A percentile compares a stretch with the other conserved stretches of the same genome.
phyloP scores from a whole-genome alignment of 2,329 filamentous ascomycete genomes.

The Claviceps arundinis region DNA sequence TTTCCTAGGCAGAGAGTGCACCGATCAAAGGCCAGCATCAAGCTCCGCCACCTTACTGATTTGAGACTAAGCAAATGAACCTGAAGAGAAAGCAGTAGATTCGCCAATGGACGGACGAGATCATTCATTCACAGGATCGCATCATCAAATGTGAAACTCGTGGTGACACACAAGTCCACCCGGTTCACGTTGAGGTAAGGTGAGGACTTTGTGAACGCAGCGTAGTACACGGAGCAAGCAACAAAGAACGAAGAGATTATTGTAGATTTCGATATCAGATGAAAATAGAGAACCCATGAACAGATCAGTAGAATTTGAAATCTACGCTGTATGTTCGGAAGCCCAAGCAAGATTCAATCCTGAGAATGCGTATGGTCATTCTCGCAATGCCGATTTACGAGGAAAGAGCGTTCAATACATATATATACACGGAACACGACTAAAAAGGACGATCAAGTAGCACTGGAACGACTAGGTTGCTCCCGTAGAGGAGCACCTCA shows the following conservation, averaged over 20 bases:
- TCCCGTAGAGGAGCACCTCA: slow-evolving; percentile 7
- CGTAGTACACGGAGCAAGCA: background rate
- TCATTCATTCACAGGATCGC: background rate
- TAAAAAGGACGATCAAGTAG: background rate
- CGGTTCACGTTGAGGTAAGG: background rate
- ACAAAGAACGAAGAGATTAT: background rate
- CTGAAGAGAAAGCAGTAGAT: background rate
- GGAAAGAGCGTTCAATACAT: slow-evolving; percentile 3
- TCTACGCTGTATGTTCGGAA: background rate
- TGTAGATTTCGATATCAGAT: background rate
- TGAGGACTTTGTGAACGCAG: background rate
- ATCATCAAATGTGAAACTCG: background rate
- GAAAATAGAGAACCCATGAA: background rate
- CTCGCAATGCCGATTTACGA: background rate
- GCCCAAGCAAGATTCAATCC: background rate
- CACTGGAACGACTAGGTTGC: slow-evolving; percentile 5
- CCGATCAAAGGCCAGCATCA: background rate
- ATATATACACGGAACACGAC: slow-evolving; percentile 3
- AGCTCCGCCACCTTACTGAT: slow-evolving; percentile 1
- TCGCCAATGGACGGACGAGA: background rate
- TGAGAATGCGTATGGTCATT: background rate
- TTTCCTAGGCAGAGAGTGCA: background rate
- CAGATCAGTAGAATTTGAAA: background rate
- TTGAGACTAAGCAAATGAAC: background rate
- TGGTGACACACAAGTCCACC: background rate